Evolutionary conservation across 371 early-diverging fungal genomes (phyloP).

Genomic region (Mortierella sp.): DNA sequence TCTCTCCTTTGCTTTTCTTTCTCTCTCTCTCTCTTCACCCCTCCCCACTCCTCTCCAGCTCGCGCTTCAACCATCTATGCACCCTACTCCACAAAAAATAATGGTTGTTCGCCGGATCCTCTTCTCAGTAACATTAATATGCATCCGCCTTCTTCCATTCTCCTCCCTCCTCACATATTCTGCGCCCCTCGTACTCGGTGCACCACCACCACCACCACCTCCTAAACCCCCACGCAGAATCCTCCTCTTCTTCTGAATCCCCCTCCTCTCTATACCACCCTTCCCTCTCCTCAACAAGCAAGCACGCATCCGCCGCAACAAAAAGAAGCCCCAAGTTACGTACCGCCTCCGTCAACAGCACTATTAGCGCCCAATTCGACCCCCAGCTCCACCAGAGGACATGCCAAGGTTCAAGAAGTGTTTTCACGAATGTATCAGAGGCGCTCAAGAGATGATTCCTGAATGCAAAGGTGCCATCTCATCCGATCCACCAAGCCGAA

Average conservation of each 20-base stretch:
- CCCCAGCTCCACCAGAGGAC: background rate
- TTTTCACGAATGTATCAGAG: background rate
- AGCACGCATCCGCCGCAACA: background rate
- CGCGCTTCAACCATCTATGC: background rate
- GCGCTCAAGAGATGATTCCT: background rate
- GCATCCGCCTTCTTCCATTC: background rate
- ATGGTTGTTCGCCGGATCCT: background rate
- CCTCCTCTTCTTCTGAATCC: background rate
- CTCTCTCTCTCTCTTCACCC: background rate
- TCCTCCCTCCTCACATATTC: background rate
- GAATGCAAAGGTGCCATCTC: background rate
- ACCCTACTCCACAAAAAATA: background rate
- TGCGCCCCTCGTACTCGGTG: background rate
- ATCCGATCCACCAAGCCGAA: background rate
- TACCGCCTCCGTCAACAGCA: too few relatives aligned
- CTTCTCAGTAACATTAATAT: background rate
- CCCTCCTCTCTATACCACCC: background rate
- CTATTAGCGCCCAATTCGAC: background rate
- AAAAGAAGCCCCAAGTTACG: background rate
- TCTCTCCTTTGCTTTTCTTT: background rate
- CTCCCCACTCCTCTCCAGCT: background rate
- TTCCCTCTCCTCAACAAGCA: background rate
- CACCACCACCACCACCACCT: conserved; percentile 1
- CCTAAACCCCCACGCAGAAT: background rate
- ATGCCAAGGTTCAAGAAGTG: background rate